Percentiles rank a stretch among this genome's conserved stretches.
Conservation (phyloP, 208 protist genomes). For the Trypanosoma mega region DNA sequence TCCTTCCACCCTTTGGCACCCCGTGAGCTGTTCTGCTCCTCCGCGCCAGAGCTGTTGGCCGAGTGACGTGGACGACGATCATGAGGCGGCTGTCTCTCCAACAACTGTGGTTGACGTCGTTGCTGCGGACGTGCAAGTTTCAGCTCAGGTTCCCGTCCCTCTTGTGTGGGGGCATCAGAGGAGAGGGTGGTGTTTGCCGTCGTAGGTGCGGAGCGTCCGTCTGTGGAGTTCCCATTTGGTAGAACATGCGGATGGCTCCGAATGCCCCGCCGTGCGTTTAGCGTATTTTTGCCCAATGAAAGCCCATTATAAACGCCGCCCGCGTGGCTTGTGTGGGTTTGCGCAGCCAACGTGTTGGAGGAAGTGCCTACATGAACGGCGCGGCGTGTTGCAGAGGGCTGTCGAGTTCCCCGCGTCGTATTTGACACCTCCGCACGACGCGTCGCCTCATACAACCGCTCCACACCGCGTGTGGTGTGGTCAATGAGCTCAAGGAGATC, state of each 20-base stretch:
- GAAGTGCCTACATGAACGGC: too few species aligned
- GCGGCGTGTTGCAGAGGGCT: too few species aligned
- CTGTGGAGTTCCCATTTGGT: background rate
- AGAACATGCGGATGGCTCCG: conserved; percentile 3
- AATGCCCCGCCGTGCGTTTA: background rate
- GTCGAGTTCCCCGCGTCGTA: too few species aligned
- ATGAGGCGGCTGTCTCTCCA: background rate
- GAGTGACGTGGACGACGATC: background rate
- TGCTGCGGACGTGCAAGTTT: too few species aligned
- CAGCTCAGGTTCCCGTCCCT: background rate
- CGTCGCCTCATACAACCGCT: conserved; percentile 54
- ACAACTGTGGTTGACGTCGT: background rate
- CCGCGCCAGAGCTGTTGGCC: background rate
- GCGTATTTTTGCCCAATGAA: background rate
- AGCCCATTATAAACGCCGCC: too few species aligned
- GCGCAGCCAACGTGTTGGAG: too few species aligned
- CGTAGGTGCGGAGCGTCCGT: conserved; percentile 4
- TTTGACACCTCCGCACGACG: background rate
- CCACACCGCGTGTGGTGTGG: conserved; percentile 62
- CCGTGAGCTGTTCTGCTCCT: conserved; percentile 21
- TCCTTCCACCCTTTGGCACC: conserved; percentile 48
- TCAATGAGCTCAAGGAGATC: conserved; percentile 57
- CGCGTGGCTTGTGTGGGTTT: too few species aligned
- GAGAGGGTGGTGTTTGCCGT: conserved; percentile 20
- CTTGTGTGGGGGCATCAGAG: background rate